Evolutionary conservation across 2,329 filamentous ascomycete species (phyloP).

Genomic region (Hypoxylon sp.): DNA sequence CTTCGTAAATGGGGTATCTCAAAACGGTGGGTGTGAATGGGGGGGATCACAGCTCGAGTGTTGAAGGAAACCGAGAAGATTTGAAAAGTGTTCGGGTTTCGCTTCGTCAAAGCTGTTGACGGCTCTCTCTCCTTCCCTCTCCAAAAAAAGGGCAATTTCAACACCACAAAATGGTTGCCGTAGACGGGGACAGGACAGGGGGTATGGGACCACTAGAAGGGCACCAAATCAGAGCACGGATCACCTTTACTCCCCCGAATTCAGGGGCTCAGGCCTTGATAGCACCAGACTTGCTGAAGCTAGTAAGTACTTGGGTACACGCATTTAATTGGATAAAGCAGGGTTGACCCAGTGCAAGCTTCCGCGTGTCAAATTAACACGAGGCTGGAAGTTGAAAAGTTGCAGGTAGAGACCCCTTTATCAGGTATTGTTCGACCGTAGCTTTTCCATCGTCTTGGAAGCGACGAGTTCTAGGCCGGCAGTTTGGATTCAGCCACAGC

Average conservation of each 20-base stretch:
- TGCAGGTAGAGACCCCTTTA: conserved; percentile 13
- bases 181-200: conserved; percentile 38
- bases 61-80: conserved; percentile 46
- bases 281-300: conserved; percentile 22
- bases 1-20: conserved; percentile 51
- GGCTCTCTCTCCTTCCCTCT: conserved; percentile 35
- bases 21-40: conserved; percentile 41
- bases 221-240: conserved; percentile 41
- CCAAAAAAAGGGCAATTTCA: conserved; percentile 43
- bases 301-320: conserved; percentile 29
- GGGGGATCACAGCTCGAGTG: conserved; percentile 38
- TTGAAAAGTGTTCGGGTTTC: conserved; percentile 42
- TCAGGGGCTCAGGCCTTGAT: conserved; percentile 37
- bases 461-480: conserved; percentile 1
- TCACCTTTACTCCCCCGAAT: conserved; percentile 31
- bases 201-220: conserved; percentile 40
- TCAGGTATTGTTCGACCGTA: conserved; percentile 18
- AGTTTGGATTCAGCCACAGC: conserved; percentile 20
- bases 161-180: conserved; percentile 41
- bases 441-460: conserved; percentile 11
- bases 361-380: conserved; percentile 41
- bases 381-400: conserved; percentile 38
- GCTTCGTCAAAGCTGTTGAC: conserved; percentile 37
- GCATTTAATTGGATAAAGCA: conserved; percentile 40
- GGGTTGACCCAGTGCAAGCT: conserved; percentile 28